phyloP scores from a whole-genome alignment of 106 monocot species.

The Dioscorea dumetorum region DNA sequence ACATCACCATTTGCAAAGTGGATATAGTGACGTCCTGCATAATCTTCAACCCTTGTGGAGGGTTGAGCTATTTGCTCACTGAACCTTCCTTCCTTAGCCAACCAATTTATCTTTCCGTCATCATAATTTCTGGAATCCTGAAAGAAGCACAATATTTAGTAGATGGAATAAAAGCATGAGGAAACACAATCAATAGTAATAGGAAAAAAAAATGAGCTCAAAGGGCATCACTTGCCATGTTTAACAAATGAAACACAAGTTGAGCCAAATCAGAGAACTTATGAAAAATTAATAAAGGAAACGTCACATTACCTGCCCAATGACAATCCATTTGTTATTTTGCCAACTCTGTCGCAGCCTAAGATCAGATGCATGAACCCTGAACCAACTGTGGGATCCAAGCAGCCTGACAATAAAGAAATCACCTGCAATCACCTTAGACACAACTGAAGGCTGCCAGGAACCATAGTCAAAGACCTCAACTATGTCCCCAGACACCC shows the following conservation, averaged over 20 bases:
- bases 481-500: slow-evolving; percentile 19
- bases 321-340: slow-evolving; percentile 23
- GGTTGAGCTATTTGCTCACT: background rate
- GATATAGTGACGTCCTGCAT: background rate
- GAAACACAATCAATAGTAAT: no score
- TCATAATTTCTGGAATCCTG: slow-evolving; percentile 18
- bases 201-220: no score
- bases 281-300: no score
- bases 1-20: background rate
- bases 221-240: no score
- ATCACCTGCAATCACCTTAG: background rate
- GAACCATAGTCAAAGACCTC: slow-evolving; percentile 23
- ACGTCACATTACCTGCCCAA: slow-evolving; percentile 15
- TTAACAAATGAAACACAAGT: no score
- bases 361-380: slow-evolving; percentile 14
- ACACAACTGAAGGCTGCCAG: slow-evolving; percentile 28
- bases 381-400: slow-evolving; percentile 11
- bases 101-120: background rate
- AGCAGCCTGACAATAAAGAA: slow-evolving; percentile 18
- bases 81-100: slow-evolving; percentile 15
- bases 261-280: no score
- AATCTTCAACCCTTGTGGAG: background rate
- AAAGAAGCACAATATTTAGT: background rate
- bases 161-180: no score
- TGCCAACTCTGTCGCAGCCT: slow-evolving; percentile 30